Conservation (phyloP, 2,329 filamentous ascomycete species). For the Cercospora sesami region DNA sequence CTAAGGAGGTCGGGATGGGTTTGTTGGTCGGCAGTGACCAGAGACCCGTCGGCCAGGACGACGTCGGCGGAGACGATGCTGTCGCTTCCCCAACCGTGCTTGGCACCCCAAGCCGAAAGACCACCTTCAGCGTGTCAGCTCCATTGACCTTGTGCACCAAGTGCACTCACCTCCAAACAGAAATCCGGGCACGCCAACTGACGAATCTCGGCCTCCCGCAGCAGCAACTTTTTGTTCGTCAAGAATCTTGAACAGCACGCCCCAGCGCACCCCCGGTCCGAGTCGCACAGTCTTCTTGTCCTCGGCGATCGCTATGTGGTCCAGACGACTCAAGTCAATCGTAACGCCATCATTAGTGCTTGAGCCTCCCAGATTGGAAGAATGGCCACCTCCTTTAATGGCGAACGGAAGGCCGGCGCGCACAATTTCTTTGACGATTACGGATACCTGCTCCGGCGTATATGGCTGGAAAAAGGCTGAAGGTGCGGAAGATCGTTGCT, state of each 20-base stretch:
- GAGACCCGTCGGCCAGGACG: conserved; percentile 26
- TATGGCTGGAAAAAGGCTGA: background rate
- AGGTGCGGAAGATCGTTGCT: background rate
- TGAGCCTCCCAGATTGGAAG: conserved; percentile 21
- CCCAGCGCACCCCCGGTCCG: conserved; percentile 22
- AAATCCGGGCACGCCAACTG: conserved; percentile 35
- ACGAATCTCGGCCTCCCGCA: conserved; percentile 25
- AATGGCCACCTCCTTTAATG: conserved; percentile 32
- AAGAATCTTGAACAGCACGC: conserved; percentile 22
- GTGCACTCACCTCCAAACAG: conserved; percentile 4
- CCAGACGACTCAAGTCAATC: conserved; percentile 27
- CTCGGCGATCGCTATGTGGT: conserved; percentile 19
- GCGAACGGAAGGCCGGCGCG: conserved; percentile 28
- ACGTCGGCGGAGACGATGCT: conserved; percentile 33
- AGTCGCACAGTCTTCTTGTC: conserved; percentile 15
- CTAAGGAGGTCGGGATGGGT: conserved; percentile 28
- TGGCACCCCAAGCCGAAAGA: conserved; percentile 32
- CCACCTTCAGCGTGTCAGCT: conserved; percentile 33
- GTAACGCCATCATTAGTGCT: conserved; percentile 31
- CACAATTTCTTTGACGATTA: background rate
- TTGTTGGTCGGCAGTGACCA: conserved; percentile 19
- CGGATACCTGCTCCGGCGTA: background rate
- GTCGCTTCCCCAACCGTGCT: conserved; percentile 34
- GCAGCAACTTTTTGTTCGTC: conserved; percentile 16
- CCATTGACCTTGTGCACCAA: background rate